Conservation (phyloP, 495 filamentous ascomycete species). For the Neurospora sp. region DNA sequence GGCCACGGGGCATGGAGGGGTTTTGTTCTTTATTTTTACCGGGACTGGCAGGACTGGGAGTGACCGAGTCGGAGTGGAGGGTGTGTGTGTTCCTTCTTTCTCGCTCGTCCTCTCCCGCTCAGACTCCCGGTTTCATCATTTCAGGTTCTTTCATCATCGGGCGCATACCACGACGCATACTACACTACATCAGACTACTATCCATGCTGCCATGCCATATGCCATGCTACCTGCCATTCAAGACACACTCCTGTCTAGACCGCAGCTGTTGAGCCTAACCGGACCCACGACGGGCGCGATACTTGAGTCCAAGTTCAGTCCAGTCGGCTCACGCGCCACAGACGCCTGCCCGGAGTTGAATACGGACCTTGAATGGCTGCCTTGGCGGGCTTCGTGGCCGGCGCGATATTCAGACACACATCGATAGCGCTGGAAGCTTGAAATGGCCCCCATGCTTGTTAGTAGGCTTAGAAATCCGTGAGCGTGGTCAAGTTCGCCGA, state of each 20-base stretch:
- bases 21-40: conserved; percentile 1
- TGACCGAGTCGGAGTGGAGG: conserved; percentile 7
- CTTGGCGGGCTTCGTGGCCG: neutral
- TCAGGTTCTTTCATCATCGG: conserved; percentile 16
- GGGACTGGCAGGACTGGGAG: neutral
- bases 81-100: conserved; percentile 1
- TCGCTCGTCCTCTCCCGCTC: conserved; percentile 7
- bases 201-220: neutral
- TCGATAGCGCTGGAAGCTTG: neutral
- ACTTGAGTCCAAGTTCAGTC: neutral
- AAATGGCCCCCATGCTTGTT: neutral
- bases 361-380: neutral
- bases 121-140: conserved; percentile 25
- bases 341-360: neutral
- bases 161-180: neutral
- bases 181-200: neutral
- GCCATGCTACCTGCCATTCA: neutral
- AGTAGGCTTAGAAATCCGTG: neutral
- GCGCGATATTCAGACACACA: neutral
- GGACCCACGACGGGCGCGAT: neutral
- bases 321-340: neutral
- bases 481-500: neutral
- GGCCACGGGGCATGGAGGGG: neutral
- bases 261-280: neutral
- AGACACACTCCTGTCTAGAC: neutral